phyloP scores from a whole-genome alignment of 2,329 filamentous ascomycete species.

The Colletotrichum sp. region DNA sequence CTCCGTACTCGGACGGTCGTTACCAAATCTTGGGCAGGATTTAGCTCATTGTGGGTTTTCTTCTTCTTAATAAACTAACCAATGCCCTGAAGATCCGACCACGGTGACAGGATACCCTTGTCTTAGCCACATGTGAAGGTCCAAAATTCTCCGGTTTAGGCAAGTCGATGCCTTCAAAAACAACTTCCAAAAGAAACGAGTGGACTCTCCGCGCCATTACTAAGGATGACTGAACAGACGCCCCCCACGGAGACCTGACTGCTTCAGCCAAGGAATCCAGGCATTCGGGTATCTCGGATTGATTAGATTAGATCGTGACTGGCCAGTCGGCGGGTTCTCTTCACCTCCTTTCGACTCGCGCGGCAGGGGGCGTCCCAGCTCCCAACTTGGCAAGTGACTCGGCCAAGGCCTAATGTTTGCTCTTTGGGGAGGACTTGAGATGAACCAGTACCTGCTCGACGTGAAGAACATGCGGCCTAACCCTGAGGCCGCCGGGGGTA shows the following conservation, averaged over 20 bases:
- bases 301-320: conserved; percentile 16
- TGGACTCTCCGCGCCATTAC: background rate
- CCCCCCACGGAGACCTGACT: background rate
- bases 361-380: background rate
- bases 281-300: conserved; percentile 2
- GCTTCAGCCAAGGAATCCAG: conserved; percentile 5
- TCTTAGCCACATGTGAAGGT: background rate
- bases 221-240: background rate
- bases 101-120: background rate
- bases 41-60: background rate
- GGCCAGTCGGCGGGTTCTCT: background rate
- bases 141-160: background rate
- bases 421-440: background rate
- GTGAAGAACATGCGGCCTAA: background rate
- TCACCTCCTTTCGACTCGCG: background rate
- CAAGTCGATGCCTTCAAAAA: background rate
- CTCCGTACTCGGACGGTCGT: background rate
- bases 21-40: background rate
- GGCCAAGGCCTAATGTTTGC: background rate
- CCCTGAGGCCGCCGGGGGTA: conserved; percentile 3
- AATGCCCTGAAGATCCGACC: background rate
- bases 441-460: background rate
- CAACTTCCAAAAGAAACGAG: background rate
- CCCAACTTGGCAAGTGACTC: background rate
- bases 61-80: background rate